Evolutionary conservation across 1,284 basidiomycete species (phyloP).

Genomic region (Cystobasidiaceae sp.): DNA sequence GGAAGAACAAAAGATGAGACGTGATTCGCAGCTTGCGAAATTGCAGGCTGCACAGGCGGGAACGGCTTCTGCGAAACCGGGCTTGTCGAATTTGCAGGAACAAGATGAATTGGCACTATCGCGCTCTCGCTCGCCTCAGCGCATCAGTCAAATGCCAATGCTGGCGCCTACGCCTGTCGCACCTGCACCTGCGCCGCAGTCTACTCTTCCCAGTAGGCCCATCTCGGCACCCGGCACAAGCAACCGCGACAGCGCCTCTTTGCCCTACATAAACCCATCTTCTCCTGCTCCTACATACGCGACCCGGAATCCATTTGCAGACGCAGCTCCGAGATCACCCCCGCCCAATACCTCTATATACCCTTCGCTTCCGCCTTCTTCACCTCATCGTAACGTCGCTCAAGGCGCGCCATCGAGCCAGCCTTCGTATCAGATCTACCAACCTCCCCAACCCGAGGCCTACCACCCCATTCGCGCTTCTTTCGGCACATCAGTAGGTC

Average conservation of each 20-base stretch:
- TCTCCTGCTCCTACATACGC: background rate
- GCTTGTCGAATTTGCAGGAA: constrained; percentile 11
- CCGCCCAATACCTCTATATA: background rate
- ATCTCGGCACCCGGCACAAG: no score
- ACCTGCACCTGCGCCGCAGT: no score
- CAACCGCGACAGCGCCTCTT: no score
- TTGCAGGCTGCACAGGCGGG: constrained; percentile 7
- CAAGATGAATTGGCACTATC: no score
- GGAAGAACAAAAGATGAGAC: constrained; percentile 16
- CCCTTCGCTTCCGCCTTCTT: no score
- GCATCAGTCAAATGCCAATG: no score
- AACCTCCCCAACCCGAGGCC: background rate
- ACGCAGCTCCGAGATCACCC: background rate
- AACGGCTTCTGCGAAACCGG: constrained; percentile 20
- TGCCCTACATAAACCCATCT: background rate
- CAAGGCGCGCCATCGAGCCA: background rate
- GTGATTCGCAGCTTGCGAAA: constrained; percentile 20
- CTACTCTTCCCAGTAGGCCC: no score
- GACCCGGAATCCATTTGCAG: background rate
- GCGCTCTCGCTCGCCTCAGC: no score
- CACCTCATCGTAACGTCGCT: no score
- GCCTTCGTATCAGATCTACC: constrained; percentile 9
- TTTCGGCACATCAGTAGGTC: background rate
- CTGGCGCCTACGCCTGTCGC: no score
- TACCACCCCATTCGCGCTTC: constrained; percentile 23